Evolutionary conservation across 2,329 filamentous ascomycete species (phyloP).

Genomic region (Aciculosporium take): DNA sequence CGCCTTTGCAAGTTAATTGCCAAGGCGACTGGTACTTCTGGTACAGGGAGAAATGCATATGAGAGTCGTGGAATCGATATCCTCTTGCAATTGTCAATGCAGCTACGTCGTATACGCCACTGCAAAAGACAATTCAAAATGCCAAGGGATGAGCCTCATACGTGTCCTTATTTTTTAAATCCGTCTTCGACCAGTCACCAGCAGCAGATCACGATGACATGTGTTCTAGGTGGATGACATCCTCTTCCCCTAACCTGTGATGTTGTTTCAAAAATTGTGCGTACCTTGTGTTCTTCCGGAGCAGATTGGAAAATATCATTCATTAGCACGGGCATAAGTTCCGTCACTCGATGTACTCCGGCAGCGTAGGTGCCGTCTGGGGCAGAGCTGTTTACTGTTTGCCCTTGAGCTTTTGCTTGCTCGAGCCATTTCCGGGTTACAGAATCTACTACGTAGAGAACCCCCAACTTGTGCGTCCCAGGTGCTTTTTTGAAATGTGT

Average conservation of each 20-base stretch:
- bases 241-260: background rate
- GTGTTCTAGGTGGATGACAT: background rate
- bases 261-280: constrained; percentile 25
- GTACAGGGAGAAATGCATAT: background rate
- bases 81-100: background rate
- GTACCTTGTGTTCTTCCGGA: constrained; percentile 93
- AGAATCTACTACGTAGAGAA: constrained; percentile 99
- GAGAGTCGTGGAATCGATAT: background rate
- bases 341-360: constrained; percentile 90
- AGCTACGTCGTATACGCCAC: background rate
- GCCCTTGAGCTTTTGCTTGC: constrained; percentile 74
- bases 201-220: constrained; percentile 1
- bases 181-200: background rate
- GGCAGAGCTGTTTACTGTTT: constrained; percentile 66
- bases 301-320: constrained; percentile 83
- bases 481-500: constrained; percentile 94
- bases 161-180: background rate
- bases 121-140: background rate
- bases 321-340: constrained; percentile 86
- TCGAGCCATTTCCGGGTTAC: constrained; percentile 98
- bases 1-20: constrained; percentile 11
- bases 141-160: background rate
- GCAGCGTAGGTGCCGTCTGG: constrained; percentile 87
- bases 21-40: constrained; percentile 11
- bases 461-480: constrained; percentile 91